Evolutionary conservation across 176 grass and related monocot genomes (phyloP).

Genomic region (Oryza meyeriana): DNA sequence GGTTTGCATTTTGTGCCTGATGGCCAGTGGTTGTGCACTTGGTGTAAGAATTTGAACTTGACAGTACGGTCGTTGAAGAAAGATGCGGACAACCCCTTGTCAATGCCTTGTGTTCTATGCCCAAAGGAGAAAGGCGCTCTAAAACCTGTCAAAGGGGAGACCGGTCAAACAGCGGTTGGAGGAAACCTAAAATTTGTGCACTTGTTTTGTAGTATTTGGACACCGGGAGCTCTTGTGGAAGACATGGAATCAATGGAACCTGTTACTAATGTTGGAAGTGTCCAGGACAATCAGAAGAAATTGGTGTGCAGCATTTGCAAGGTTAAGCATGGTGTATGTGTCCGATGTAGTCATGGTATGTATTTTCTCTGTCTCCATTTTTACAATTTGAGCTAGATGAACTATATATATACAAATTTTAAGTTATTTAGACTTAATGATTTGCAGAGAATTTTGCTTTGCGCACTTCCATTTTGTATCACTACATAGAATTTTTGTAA

Average conservation of each 20-base stretch:
- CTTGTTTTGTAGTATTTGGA: slow-evolving; percentile 95
- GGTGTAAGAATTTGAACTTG: slow-evolving; percentile 64
- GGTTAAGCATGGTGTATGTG: slow-evolving; percentile 87
- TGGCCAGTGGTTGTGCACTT: slow-evolving; percentile 64
- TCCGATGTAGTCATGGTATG: slow-evolving; percentile 98
- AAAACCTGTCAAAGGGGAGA: slow-evolving; percentile 50
- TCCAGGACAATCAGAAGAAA: slow-evolving; percentile 65
- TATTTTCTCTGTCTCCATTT: slow-evolving; percentile 22
- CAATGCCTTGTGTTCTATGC: slow-evolving; percentile 71
- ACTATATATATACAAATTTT: not conserved
- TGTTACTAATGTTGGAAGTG: slow-evolving; percentile 44
- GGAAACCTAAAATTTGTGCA: slow-evolving; percentile 47
- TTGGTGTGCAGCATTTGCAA: slow-evolving; percentile 90
- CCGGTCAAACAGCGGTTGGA: slow-evolving; percentile 11
- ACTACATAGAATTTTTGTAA: not conserved
- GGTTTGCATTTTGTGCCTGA: slow-evolving; percentile 63
- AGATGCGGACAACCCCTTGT: not conserved
- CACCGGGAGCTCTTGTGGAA: slow-evolving; percentile 71
- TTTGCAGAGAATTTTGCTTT: slow-evolving; percentile 19
- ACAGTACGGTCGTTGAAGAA: slow-evolving; percentile 20
- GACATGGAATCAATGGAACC: slow-evolving; percentile 75
- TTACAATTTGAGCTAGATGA: slow-evolving; percentile 7
- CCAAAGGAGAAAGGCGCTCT: slow-evolving; percentile 74
- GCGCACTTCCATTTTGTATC: not conserved
- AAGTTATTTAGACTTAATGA: not conserved